phyloP scores from a whole-genome alignment of 495 filamentous ascomycete genomes.

The Saxophila tyrrhenica region DNA sequence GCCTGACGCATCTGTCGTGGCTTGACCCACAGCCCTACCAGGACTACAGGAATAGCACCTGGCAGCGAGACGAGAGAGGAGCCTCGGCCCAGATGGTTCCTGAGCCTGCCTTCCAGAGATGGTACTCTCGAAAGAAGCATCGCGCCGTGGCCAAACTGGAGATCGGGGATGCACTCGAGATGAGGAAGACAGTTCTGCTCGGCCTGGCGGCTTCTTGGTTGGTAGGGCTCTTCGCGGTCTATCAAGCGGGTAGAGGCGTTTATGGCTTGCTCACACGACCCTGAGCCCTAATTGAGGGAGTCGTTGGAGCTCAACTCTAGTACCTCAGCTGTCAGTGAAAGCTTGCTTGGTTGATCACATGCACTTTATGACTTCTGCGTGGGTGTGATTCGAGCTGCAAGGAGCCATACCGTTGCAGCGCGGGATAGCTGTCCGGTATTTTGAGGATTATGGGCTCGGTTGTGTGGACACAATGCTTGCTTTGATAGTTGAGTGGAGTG shows the following conservation, averaged over 20 bases:
- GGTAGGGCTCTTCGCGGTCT: slow-evolving; percentile 7
- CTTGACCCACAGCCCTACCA: slow-evolving; percentile 30
- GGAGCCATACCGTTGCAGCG: too few relatives aligned
- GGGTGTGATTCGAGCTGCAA: too few relatives aligned
- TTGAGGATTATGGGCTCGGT: too few relatives aligned
- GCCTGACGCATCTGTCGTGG: slow-evolving; percentile 9
- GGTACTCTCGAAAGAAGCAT: slow-evolving; percentile 29
- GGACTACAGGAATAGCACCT: slow-evolving; percentile 16
- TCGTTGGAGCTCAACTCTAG: too few relatives aligned
- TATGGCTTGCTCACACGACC: slow-evolving; percentile 7
- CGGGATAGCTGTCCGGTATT: too few relatives aligned
- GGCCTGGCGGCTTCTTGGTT: slow-evolving; percentile 13
- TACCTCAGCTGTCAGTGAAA: too few relatives aligned
- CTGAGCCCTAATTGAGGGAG: background rate
- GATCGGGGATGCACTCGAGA: slow-evolving; percentile 28
- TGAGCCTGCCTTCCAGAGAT: slow-evolving; percentile 9
- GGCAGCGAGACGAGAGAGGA: slow-evolving; percentile 4
- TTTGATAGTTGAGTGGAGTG: too few relatives aligned
- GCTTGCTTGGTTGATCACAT: too few relatives aligned
- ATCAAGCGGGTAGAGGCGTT: slow-evolving; percentile 9
- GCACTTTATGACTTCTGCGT: too few relatives aligned
- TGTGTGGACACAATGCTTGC: too few relatives aligned
- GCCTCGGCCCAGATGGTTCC: background rate
- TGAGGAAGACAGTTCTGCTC: slow-evolving; percentile 22
- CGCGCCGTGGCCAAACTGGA: slow-evolving; percentile 26